Base-by-base conservation (phyloP, 2,329 filamentous ascomycete genomes). In the Didymella arachidicola region DNA sequence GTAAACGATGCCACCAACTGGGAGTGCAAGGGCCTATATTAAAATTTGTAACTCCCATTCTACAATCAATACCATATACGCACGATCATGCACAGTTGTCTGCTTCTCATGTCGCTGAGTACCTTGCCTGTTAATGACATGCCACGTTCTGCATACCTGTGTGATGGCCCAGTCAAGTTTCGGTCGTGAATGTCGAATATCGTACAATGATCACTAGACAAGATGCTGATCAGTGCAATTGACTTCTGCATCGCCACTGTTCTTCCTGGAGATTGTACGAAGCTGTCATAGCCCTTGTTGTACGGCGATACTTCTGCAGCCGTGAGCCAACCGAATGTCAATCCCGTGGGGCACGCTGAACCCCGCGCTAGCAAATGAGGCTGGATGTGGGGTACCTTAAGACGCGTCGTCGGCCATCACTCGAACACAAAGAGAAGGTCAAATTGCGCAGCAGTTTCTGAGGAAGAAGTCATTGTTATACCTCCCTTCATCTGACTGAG, bases 11-110 rank as follows among this genome's bases (percentile, higher is more conserved):
- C 69, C 14, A 53, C 53, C 14, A 72, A 59, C 34, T 76, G 73
- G 73, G 61, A 70, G 59, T 75, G 73, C 36, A 65, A 64, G 45
- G 32, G 42, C n/a, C 34, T 62, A 34, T 69, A 68, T 36, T 66
- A 59, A 14, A 18, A 7, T 53, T 41, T 10, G 30, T 19, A 3
- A 26, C 18, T 3, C 12, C 16, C 27, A n/a, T 1, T 4, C 26
- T 1, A n/a, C 8, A n/a, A n/a, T 27, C 3, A 4, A 18, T 2
- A 25, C 25, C 25, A n/a, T 27, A 25, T 2, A 18, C 22, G 4
- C 19, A 18, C 12, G n/a, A 41, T 7, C 11, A 16, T 25, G 3
- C 18, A 41, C 38, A 25, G 6, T 16, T 4, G 25, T 3, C 19
- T 25, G 4, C 10, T 25, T 14, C 7, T 14, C 11, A 14, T 41